Percentiles rank a stretch among this genome's conserved stretches.
Evolutionary conservation across 1,139 yeast genomes (phyloP).

Genomic region (Hansenula anomala): DNA sequence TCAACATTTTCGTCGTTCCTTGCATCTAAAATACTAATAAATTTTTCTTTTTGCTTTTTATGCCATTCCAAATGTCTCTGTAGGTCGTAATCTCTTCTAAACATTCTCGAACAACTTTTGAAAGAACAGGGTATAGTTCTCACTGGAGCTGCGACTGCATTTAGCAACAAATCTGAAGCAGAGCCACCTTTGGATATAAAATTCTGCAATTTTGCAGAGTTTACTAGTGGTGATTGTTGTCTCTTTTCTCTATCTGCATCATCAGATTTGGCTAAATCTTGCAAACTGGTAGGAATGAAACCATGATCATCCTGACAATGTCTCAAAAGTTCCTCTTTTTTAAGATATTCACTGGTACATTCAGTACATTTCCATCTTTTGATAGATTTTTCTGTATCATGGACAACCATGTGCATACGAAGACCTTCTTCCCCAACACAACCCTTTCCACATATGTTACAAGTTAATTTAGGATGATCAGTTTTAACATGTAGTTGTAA

Average conservation of each 20-base stretch:
- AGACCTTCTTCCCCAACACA: constrained; percentile 74
- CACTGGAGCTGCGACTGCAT: constrained; percentile 33
- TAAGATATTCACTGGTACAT: constrained; percentile 38
- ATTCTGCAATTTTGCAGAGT: constrained; percentile 16
- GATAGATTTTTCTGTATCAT: constrained; percentile 36
- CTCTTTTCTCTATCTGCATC: neutral
- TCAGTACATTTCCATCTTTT: constrained; percentile 61
- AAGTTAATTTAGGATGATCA: constrained; percentile 67
- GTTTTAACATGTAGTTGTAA: constrained; percentile 67
- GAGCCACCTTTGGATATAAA: constrained; percentile 17
- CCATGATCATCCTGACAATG: constrained; percentile 39
- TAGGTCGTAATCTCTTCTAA: constrained; percentile 44
- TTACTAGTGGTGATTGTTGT: constrained; percentile 2
- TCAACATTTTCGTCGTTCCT: neutral
- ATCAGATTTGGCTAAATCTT: neutral
- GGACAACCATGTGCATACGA: constrained; percentile 67
- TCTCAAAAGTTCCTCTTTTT: constrained; percentile 36
- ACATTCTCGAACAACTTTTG: constrained; percentile 41
- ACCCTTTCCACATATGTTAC: constrained; percentile 63
- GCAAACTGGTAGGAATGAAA: constrained; percentile 16
- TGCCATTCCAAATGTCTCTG: constrained; percentile 56
- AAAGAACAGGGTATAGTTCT: constrained; percentile 41
- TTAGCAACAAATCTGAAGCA: constrained; percentile 29
- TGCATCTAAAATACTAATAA: neutral
- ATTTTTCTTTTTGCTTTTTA: constrained; percentile 27